A percentile compares a stretch with the other conserved stretches of the same genome.
Evolutionary conservation across 768 basidiomycete species (phyloP).

Genomic region (Suillus decipiens): DNA sequence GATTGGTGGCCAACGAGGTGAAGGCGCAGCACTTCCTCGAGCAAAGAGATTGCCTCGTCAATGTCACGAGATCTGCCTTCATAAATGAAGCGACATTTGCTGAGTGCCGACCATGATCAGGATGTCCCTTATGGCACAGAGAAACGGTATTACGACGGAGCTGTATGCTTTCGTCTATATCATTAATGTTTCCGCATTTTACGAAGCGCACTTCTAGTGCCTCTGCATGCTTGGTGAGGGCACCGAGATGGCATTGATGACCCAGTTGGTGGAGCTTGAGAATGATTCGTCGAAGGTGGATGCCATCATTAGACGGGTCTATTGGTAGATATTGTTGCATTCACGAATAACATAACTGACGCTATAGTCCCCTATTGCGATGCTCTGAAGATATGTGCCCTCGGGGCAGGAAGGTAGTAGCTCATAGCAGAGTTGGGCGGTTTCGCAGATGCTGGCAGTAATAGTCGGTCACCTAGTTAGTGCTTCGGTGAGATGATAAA

Average conservation of each 20-base stretch:
- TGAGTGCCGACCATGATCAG: conserved; percentile 9
- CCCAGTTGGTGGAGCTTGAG: not conserved
- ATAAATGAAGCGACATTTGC: conserved; percentile 14
- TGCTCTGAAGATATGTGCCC: not conserved
- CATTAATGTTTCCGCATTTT: not conserved
- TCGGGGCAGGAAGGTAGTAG: not conserved
- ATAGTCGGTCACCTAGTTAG: conserved; percentile 13
- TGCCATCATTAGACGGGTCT: not conserved
- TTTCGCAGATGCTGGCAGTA: conserved; percentile 18
- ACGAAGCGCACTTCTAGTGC: conserved; percentile 7
- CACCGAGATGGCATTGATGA: not conserved
- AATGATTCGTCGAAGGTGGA: not conserved
- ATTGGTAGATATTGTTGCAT: not conserved
- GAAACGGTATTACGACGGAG: conserved; percentile 6
- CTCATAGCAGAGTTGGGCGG: not conserved
- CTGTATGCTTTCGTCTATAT: conserved; percentile 17
- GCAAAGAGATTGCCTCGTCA: not conserved
- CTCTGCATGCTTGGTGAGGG: not conserved
- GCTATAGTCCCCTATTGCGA: not conserved
- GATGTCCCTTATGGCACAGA: conserved; percentile 15
- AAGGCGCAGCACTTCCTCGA: not conserved
- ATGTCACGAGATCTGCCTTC: not conserved
- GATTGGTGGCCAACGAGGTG: not conserved
- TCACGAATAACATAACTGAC: not conserved
- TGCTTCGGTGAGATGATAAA: conserved; percentile 18